Conservation (phyloP, 2,329 filamentous ascomycete genomes). For the Aspergillus awamori region DNA sequence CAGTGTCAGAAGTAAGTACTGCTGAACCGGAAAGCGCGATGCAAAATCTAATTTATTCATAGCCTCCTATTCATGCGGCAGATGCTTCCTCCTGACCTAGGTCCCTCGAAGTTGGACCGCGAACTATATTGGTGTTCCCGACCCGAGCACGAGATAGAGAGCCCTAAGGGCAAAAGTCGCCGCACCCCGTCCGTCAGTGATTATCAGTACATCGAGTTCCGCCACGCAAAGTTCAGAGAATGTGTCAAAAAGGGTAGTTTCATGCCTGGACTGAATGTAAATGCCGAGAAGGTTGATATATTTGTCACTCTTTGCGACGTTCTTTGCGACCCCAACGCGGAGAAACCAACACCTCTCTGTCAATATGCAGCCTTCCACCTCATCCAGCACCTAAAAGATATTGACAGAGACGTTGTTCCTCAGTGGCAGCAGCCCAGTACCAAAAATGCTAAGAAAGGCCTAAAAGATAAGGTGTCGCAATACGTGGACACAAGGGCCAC, state of each 20-base stretch:
- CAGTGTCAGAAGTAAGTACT: neutral
- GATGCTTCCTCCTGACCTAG: neutral
- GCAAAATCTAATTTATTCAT: no score
- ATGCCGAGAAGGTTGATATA: neutral
- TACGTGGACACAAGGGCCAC: neutral
- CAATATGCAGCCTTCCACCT: neutral
- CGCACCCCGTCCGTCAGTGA: neutral
- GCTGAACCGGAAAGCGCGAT: neutral
- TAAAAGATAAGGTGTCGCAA: neutral
- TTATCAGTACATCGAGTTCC: neutral
- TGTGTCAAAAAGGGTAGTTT: neutral
- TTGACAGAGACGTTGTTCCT: neutral
- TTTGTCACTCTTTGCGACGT: constrained; percentile 1
- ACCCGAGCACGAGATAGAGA: neutral
- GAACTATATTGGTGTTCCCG: neutral
- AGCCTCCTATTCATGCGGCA: neutral
- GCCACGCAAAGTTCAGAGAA: neutral
- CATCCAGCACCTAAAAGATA: neutral
- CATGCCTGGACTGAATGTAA: neutral
- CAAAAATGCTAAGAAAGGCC: neutral
- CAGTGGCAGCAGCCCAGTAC: neutral
- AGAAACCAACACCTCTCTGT: neutral
- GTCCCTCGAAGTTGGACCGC: neutral
- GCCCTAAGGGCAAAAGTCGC: neutral
- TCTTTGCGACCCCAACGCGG: neutral